A percentile compares a stretch with the other conserved stretches of the same genome.
Evolutionary conservation across 2,329 filamentous ascomycete genomes (phyloP).

Genomic region (Taxawa tesnikishii): DNA sequence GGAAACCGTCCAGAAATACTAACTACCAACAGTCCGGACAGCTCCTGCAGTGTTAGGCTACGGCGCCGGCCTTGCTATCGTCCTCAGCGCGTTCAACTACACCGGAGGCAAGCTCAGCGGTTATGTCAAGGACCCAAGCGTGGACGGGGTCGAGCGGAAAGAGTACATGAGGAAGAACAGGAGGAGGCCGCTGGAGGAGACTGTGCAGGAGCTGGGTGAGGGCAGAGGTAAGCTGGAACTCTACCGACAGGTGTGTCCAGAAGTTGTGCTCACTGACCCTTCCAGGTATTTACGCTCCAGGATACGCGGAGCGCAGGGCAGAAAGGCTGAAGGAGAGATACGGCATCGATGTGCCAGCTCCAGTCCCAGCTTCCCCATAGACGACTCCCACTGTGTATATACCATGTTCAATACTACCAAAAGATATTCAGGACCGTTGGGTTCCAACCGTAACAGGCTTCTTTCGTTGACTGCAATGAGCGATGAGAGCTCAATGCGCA

Average conservation of each 20-base stretch:
- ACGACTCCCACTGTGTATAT: slow-evolving; percentile 6
- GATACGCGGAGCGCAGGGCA: slow-evolving; percentile 73
- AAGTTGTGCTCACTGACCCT: slow-evolving; percentile 7
- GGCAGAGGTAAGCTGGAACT: slow-evolving; percentile 55
- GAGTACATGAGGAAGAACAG: slow-evolving; percentile 61
- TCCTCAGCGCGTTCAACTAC: slow-evolving; percentile 55
- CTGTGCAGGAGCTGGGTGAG: slow-evolving; percentile 70
- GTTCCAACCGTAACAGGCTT: too few relatives aligned
- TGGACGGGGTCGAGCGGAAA: slow-evolving; percentile 66
- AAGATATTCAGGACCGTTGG: background rate
- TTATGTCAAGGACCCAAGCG: slow-evolving; percentile 39
- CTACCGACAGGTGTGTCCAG: background rate
- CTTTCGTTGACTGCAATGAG: too few relatives aligned
- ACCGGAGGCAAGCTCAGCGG: slow-evolving; percentile 51
- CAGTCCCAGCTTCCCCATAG: slow-evolving; percentile 7
- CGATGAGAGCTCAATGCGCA: too few relatives aligned
- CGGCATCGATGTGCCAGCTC: slow-evolving; percentile 57
- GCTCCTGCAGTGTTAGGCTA: slow-evolving; percentile 61
- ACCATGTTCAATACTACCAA: slow-evolving; percentile 1
- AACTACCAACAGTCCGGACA: slow-evolving; percentile 35
- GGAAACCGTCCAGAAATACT: background rate
- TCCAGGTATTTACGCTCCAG: slow-evolving; percentile 64
- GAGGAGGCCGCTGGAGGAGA: slow-evolving; percentile 66
- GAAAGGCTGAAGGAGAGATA: slow-evolving; percentile 78
- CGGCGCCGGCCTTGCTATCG: slow-evolving; percentile 45